These are phyloP conservation scores for Zasmidium cellare DNA, from an alignment of 2,329 filamentous ascomycete genomes.

Conservation along the genomic window DNA sequence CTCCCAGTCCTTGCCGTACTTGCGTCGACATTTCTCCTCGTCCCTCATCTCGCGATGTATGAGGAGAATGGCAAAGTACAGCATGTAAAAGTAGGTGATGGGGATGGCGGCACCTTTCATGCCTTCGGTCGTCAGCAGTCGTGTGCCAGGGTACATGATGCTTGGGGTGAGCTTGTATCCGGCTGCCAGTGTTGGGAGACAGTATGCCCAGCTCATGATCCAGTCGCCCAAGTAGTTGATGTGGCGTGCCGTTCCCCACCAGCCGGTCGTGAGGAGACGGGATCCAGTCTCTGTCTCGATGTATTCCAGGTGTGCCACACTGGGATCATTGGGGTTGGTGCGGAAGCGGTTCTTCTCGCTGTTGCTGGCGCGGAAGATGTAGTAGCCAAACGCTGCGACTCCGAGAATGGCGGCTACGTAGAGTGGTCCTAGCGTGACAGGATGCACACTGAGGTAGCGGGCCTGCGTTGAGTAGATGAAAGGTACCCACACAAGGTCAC, in stretches of 20 bases:
- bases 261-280: constrained; percentile 78
- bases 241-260: constrained; percentile 90
- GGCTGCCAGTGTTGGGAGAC: constrained; percentile 78
- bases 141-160: constrained; percentile 56
- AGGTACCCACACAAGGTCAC: constrained; percentile 89
- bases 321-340: constrained; percentile 77
- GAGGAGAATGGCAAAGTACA: constrained; percentile 86
- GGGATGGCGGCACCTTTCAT: constrained; percentile 81
- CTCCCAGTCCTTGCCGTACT: constrained; percentile 93
- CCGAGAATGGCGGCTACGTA: constrained; percentile 66
- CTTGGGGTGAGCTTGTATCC: constrained; percentile 72
- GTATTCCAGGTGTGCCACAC: constrained; percentile 76
- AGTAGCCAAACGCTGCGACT: constrained; percentile 73
- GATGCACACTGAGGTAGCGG: constrained; percentile 80
- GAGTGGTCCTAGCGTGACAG: constrained; percentile 70
- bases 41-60: constrained; percentile 85
- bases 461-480: constrained; percentile 85
- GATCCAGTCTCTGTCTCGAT: constrained; percentile 83
- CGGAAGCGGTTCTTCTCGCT: constrained; percentile 94
- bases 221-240: constrained; percentile 97
- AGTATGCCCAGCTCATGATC: constrained; percentile 90
- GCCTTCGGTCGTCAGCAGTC: constrained; percentile 58
- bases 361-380: constrained; percentile 91
- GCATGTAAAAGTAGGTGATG: constrained; percentile 90
- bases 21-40: constrained; percentile 84